Evolutionary conservation across 495 filamentous ascomycete genomes (phyloP).

Genomic region (Podospora australis): DNA sequence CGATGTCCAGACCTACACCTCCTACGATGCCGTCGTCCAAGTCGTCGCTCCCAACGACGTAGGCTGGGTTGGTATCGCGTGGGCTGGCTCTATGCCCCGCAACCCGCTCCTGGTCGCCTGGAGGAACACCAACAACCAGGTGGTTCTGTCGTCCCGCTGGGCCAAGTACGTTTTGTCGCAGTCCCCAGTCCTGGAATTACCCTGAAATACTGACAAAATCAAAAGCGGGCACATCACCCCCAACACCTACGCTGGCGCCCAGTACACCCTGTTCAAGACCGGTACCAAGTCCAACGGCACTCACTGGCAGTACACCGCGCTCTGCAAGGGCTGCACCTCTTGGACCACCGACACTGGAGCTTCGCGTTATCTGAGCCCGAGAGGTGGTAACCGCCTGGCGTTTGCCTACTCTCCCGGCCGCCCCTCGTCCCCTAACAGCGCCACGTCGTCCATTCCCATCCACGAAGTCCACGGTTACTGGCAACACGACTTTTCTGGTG

Average conservation of each 20-base stretch:
- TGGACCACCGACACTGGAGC: constrained; percentile 22
- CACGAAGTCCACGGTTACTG: constrained; percentile 40
- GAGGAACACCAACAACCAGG: constrained; percentile 21
- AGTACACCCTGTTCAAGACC: constrained; percentile 27
- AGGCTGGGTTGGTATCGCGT: constrained; percentile 40
- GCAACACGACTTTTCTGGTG: constrained; percentile 36
- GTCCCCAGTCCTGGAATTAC: no score
- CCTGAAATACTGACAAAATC: not conserved
- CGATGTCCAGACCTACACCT: constrained; percentile 15
- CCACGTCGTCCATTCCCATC: constrained; percentile 25
- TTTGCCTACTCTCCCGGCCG: constrained; percentile 34
- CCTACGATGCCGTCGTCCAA: constrained; percentile 39
- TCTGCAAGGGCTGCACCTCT: constrained; percentile 37
- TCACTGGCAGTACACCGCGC: constrained; percentile 40
- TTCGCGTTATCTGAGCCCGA: constrained; percentile 27
- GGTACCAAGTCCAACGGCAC: constrained; percentile 35
- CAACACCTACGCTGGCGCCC: constrained; percentile 22
- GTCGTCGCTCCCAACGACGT: constrained; percentile 34
- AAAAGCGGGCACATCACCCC: constrained; percentile 30
- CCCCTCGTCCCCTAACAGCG: constrained; percentile 27
- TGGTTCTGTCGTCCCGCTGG: constrained; percentile 28
- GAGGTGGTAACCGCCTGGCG: constrained; percentile 35
- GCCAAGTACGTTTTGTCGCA: constrained; percentile 27
- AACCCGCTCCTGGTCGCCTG: constrained; percentile 36
- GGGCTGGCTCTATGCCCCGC: constrained; percentile 36